Conservation (phyloP, 257 asterid species). For the Ilex asprella region DNA sequence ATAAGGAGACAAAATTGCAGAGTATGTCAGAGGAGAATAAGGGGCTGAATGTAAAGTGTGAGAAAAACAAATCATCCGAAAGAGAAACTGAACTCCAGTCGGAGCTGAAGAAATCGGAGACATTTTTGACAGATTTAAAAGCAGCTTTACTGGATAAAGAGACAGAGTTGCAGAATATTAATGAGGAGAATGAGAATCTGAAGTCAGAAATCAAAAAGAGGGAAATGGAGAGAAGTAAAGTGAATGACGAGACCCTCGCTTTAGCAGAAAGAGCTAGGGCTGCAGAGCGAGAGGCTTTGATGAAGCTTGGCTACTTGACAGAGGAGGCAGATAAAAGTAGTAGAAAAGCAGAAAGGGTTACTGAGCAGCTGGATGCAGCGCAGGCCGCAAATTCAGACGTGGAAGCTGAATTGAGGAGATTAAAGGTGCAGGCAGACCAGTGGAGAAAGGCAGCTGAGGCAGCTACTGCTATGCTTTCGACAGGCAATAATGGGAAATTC, state of each 20-base stretch:
- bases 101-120: constrained; percentile 29
- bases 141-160: constrained; percentile 44
- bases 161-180: constrained; percentile 32
- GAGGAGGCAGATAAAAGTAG: constrained; percentile 69
- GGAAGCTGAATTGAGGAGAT: constrained; percentile 72
- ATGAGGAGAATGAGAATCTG: constrained; percentile 51
- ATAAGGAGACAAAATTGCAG: constrained; percentile 30
- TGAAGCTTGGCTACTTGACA: constrained; percentile 49
- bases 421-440: constrained; percentile 89
- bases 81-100: constrained; percentile 24
- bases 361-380: constrained; percentile 73
- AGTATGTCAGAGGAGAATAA: constrained; percentile 19
- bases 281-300: constrained; percentile 58
- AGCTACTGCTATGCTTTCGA: constrained; percentile 75
- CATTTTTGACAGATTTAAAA: constrained; percentile 37
- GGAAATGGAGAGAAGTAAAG: constrained; percentile 32
- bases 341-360: constrained; percentile 38
- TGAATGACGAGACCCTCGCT: constrained; percentile 38
- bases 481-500: constrained; percentile 48
- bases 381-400: constrained; percentile 58
- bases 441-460: constrained; percentile 99
- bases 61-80: constrained; percentile 15
- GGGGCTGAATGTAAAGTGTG: constrained; percentile 13
- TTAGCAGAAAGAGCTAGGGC: constrained; percentile 41
- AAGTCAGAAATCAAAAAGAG: constrained; percentile 45